Evolutionary conservation across 495 filamentous ascomycete genomes (phyloP), one percentile per base, ranked within the genome.

Genomic region (Aspergillus kassunensis): DNA sequence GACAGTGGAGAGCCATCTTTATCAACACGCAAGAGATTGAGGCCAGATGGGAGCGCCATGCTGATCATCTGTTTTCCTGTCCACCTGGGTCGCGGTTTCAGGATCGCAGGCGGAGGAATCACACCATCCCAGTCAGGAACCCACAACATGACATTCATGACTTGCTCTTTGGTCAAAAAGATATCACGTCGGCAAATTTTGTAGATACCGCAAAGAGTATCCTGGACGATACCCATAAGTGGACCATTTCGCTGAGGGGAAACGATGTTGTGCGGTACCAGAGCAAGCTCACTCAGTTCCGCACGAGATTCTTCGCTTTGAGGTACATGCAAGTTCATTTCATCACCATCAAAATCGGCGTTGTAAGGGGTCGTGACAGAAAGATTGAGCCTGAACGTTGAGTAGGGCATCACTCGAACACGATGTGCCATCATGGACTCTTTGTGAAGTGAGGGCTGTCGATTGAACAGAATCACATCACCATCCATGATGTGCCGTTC

Each of bases 341-440:
- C 93, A 69, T 99, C 93, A 57, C 93, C 93, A 64, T 99, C 93
- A 65, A 99, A 99, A 85, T 99, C 93, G 54, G 93, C 93, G 69
- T 99, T 99, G 75, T 99, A 99, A 1, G 93, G 93, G 35, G 91
- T 92, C 0, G 93, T 99, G 59, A 99, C 93, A 1, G 93, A 99
- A 52, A 99, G 70, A 60, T 99, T 99, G 19, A 99, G 79, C 27
- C 93, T 82, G 76, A 99, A 99, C 1, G 93, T 99, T 3, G 93
- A 99, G 68, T 92, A 99, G 1, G 93, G 93, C 93, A 99, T 96
- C 35, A 99, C 93, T 27, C 85, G 84, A 33, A 99, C 92, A 45
- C 91, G 83, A 73, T 99, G 93, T 70, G 89, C 93, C 93, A 99
- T 99, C 93, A 99, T 99, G 53, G 93, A 97, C 63, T 99, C 93